Percentiles rank a stretch among this genome's conserved stretches.
Conservation (phyloP, 129 eudicot species). For the Chrysanthemum makinoi region DNA sequence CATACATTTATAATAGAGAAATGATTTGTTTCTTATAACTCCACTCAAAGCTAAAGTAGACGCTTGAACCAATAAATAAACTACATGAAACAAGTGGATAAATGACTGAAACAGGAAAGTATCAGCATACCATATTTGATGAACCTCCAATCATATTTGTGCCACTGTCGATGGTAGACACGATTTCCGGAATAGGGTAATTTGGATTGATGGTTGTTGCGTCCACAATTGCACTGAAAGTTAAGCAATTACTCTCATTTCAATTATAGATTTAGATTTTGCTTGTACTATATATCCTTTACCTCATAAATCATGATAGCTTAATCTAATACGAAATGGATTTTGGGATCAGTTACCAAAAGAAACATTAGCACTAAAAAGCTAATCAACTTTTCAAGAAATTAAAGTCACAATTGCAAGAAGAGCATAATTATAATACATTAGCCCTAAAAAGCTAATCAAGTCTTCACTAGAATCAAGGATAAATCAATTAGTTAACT, state of each 20-base stretch:
- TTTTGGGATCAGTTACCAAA: no score
- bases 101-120: conserved; percentile 15
- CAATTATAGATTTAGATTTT: conserved; percentile 10
- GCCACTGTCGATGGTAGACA: neutral
- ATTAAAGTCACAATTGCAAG: no score
- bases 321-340: neutral
- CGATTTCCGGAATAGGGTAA: conserved; percentile 3
- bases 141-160: neutral
- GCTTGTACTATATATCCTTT: neutral
- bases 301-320: conserved; percentile 8
- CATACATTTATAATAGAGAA: no score
- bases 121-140: conserved; percentile 11
- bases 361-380: no score
- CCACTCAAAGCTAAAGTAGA: neutral
- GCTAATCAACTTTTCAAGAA: no score
- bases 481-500: neutral
- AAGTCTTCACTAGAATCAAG: neutral
- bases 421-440: neutral
- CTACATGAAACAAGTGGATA: neutral
- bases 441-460: neutral
- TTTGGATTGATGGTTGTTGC: neutral
- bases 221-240: conserved; percentile 14
- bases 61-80: neutral
- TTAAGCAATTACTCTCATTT: conserved; percentile 19
- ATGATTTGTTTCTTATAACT: neutral